phyloP scores from a whole-genome alignment of 345 rosid genomes.

The Boechera retrofracta region DNA sequence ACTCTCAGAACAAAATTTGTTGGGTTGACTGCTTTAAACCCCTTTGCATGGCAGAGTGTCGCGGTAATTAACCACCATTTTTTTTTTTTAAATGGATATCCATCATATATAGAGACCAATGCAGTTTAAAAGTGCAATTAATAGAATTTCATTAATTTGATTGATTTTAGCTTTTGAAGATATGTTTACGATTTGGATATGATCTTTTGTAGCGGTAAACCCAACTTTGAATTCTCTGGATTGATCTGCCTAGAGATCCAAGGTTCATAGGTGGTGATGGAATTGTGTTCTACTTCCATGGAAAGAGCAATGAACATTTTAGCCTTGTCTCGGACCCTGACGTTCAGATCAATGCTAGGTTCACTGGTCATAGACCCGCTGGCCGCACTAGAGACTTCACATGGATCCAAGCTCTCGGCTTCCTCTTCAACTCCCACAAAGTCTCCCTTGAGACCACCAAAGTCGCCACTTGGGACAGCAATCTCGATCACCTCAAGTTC shows the following conservation, averaged over 20 bases:
- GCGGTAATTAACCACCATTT: constrained; percentile 19
- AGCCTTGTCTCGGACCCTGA: constrained; percentile 53
- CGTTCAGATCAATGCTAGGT: constrained; percentile 55
- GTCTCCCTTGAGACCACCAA: constrained; percentile 63
- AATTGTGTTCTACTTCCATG: constrained; percentile 57
- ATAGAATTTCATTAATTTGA: not conserved
- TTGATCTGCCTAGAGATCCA: constrained; percentile 42
- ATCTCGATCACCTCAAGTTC: constrained; percentile 61
- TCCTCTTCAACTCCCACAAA: constrained; percentile 46
- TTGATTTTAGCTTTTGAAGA: not conserved
- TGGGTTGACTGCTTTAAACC: constrained; percentile 42
- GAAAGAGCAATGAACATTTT: constrained; percentile 56
- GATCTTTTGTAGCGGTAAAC: not conserved
- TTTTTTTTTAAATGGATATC: not conserved
- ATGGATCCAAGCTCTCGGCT: constrained; percentile 60
- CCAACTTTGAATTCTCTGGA: constrained; percentile 7
- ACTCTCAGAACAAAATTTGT: constrained; percentile 39
- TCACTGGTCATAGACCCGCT: constrained; percentile 54
- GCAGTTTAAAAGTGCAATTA: not conserved
- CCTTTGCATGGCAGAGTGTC: constrained; percentile 39
- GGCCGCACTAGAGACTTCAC: constrained; percentile 56
- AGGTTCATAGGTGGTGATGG: constrained; percentile 63
- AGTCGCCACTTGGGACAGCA: constrained; percentile 56
- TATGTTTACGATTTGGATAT: not conserved
- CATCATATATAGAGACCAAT: not conserved